Percentiles rank a stretch among this genome's conserved stretches.
Evolutionary conservation across 805 yeast genomes (phyloP).

Genomic region (Lachancea dasiensis): DNA sequence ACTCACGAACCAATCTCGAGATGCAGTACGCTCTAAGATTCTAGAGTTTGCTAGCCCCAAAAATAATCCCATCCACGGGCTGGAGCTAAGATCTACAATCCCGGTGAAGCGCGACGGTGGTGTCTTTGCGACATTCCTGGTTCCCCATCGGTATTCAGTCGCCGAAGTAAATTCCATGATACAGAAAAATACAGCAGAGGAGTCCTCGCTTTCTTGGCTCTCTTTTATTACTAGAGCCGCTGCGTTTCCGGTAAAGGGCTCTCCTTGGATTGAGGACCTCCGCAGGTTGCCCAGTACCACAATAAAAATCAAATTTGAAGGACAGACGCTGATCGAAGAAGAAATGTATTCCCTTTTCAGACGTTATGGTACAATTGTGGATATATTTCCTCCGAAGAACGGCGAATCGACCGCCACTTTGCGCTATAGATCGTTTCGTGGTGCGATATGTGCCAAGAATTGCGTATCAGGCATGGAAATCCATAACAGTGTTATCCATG

Average conservation of each 20-base stretch:
- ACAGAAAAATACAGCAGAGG: conserved; percentile 39
- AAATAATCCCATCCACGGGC: conserved; percentile 33
- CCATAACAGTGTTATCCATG: conserved; percentile 61
- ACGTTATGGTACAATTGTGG: conserved; percentile 78
- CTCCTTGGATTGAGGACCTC: conserved; percentile 95
- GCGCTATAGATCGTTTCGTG: conserved; percentile 48
- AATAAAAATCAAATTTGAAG: conserved; percentile 67
- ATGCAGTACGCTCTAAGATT: conserved; percentile 38
- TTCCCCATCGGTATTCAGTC: conserved; percentile 46
- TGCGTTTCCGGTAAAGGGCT: conserved; percentile 75
- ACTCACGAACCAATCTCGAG: conserved; percentile 32
- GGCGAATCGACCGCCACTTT: conserved; percentile 48
- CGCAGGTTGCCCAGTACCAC: conserved; percentile 63
- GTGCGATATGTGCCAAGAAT: conserved; percentile 82
- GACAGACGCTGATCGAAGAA: conserved; percentile 70
- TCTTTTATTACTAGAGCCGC: conserved; percentile 45
- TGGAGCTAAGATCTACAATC: conserved; percentile 52
- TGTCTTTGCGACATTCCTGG: conserved; percentile 73
- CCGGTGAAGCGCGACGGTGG: conserved; percentile 87
- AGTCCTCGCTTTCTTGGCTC: conserved; percentile 34
- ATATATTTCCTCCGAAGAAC: conserved; percentile 54
- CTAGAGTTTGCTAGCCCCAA: conserved; percentile 36
- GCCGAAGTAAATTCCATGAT: conserved; percentile 50
- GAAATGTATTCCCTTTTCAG: conserved; percentile 74
- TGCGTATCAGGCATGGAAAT: conserved; percentile 78